Base-by-base conservation (phyloP, 208 protist species). In the Trypanosoma theileri region DNA sequence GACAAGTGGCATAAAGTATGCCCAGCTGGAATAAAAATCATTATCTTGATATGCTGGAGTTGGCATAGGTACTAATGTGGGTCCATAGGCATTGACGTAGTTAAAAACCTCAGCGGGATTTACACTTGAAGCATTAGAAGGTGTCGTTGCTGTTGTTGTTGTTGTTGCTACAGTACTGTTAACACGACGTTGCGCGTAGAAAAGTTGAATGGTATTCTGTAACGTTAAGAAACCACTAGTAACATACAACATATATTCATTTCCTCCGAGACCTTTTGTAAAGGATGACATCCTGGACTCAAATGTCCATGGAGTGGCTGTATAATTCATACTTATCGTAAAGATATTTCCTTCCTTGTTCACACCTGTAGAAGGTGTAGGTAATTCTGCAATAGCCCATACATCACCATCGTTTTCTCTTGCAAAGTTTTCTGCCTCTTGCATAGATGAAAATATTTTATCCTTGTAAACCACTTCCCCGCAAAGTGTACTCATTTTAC, bases 321-420 rank as follows among this genome's bases (percentile, higher is more conserved):
- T 90, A 72, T 86, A 93, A 72, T 96, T 96, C 88, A 96, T 93
- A 66, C 88, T 81, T 69, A 96, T 90, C 40, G 86, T 91, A 79
- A 89, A 92, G 11, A 55, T 54, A 7, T 45, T 72, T 24, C n/a
- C 66, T 16, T 46, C 13, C 1, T 22, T 22, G n/a, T 44, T 16
- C 2, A 45, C 0, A 12, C 8, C 45, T 46, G 12, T 45, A 24
- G 53, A 14, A 21, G 61, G 67, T 16, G 46, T 71, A 14, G 71
- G 72, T 28, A 96, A 69, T 56, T 89, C 65, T 12, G 91, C 71
- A 55, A 96, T 79, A 14, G 84, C 89, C 87, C 84, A 93, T n/a
- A 92, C 80, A 31, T 72, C 79, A 57, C 82, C 75, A 48, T 74
- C 62, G 64, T 92, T 59, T 21, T 65, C 53, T 42, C 70, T 54